These are phyloP conservation scores for Hanseniaspora pseudoguilliermondii DNA, from an alignment of 805 yeast species.

Conservation along the genomic window DNA sequence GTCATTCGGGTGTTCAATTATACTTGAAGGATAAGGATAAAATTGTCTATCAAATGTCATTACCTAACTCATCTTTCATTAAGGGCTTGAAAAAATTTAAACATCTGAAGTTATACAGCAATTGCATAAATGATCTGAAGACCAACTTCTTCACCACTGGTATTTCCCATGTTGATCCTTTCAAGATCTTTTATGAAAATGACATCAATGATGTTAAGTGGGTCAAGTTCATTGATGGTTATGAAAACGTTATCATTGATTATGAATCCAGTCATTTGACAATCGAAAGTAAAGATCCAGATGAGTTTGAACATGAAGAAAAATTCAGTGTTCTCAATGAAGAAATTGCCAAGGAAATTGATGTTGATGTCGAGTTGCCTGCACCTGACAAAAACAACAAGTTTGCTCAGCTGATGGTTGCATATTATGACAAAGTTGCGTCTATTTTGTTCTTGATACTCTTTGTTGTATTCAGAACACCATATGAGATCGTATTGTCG, in stretches of 20 bases:
- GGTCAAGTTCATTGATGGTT: conserved; percentile 37
- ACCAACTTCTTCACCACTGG: conserved; percentile 78
- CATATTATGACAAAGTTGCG: background rate
- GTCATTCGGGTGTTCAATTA: conserved; percentile 62
- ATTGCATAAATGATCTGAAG: conserved; percentile 66
- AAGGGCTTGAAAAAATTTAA: conserved; percentile 43
- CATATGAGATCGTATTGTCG: conserved; percentile 1
- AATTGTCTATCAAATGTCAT: conserved; percentile 53
- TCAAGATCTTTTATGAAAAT: conserved; percentile 31
- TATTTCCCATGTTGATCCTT: conserved; percentile 51
- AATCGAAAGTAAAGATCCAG: background rate
- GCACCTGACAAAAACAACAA: background rate
- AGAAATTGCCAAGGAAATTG: conserved; percentile 2
- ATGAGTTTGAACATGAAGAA: background rate
- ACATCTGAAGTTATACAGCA: conserved; percentile 51
- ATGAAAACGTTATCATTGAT: conserved; percentile 35
- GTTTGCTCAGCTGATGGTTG: background rate
- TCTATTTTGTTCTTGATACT: background rate
- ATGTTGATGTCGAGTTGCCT: background rate
- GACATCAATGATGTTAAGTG: conserved; percentile 28
- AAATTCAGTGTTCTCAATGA: background rate
- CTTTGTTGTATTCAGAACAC: conserved; percentile 4
- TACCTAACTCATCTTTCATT: conserved; percentile 45
- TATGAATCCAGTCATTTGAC: conserved; percentile 9
- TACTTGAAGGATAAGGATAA: conserved; percentile 52